Conservation (phyloP, 2,329 filamentous ascomycete species). For the Colletotrichum aenigma region DNA sequence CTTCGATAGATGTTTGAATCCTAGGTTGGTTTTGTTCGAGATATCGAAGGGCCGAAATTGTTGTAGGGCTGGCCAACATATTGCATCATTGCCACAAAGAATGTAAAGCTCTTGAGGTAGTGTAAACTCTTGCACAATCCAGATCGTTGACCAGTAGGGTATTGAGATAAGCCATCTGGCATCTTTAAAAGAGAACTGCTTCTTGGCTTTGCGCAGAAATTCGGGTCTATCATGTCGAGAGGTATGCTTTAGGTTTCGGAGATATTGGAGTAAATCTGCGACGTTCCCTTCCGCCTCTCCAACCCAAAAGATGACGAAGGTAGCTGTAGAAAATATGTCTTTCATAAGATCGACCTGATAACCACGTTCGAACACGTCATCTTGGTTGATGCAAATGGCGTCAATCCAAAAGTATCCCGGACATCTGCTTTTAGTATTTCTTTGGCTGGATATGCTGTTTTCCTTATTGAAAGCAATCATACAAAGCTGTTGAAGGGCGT, state of each 20-base stretch:
- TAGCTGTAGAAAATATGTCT: constrained; percentile 37
- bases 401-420: constrained; percentile 37
- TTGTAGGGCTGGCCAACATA: background rate
- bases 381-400: constrained; percentile 44
- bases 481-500: background rate
- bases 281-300: constrained; percentile 20
- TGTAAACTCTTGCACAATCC: constrained; percentile 4
- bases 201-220: constrained; percentile 17
- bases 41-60: background rate
- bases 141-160: background rate
- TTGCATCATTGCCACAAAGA: background rate
- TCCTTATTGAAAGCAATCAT: background rate
- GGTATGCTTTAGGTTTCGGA: constrained; percentile 24
- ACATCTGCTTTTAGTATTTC: background rate
- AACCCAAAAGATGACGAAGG: constrained; percentile 38
- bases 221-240: constrained; percentile 21
- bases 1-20: background rate
- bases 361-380: constrained; percentile 36
- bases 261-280: background rate
- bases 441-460: background rate
- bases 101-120: background rate
- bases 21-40: background rate
- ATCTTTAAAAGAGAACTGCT: background rate
- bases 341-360: constrained; percentile 43
- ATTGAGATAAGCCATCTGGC: background rate